Evolutionary conservation across 2,329 filamentous ascomycete genomes (phyloP), one percentile per base, ranked within the genome.

Genomic region (Seiridium cupressi): DNA sequence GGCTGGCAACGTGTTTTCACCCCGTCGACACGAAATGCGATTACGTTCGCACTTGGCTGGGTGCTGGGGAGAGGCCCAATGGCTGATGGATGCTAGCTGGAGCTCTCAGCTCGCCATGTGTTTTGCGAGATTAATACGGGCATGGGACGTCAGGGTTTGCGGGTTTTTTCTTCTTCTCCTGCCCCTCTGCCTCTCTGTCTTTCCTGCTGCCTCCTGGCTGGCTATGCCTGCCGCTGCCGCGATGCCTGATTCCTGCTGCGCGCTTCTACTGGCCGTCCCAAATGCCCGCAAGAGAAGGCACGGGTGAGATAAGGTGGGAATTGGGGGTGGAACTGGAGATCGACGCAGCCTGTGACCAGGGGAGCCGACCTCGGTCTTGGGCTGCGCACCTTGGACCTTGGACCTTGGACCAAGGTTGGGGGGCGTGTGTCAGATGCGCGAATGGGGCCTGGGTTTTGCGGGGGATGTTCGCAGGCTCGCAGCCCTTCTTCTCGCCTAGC

Each of bases 391-490:
- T 34, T n/a, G 34, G 32, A 13, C 26, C 8, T 13, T 9, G 11
- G 13, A 6, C 49, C 5, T 8, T 31, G 49, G 34, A 35, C 49
- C 32, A n/a, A 44, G 26, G 36, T 55, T 42, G 35, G 51, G 54
- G 53, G 53, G 44, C 34, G 42, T 47, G 54, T 57, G 54, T 57
- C 54, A 57, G 54, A 57, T 44, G 54, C 31, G 54, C 42, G 32
- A 34, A 34, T 35, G 54, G 42, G 54, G 42, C 34, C 54, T 26
- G 36, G 40, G 35, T 47, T 57, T 57, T 57, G 54, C 54, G 54
- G 54, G 49, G 54, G 54, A 57, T 57, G 54, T 57, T 57, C 54
- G 42, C 44, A 44, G 44, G 18, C 18, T 26, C 18, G 18, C 18
- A 26, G 18, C 18, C 18, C 18, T 35, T 34, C 13, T 36, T 38